Conservation (phyloP, 164 flowering plant genomes). For the Tinospora cordifolia region DNA sequence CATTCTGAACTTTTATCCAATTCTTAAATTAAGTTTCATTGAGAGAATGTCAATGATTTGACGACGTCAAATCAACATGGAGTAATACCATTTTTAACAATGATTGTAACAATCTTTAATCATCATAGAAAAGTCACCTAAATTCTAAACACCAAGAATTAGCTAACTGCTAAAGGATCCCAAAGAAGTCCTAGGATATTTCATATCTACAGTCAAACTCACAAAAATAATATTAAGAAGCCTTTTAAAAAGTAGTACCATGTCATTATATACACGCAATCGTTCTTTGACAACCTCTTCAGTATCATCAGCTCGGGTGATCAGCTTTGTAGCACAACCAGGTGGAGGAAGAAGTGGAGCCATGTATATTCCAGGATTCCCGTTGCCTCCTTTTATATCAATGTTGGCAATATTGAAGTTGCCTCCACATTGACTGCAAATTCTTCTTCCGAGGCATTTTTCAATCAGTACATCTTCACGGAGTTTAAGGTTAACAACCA, state of each 20-base stretch:
- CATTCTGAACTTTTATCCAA: too few relatives aligned
- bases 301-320: constrained; percentile 81
- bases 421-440: constrained; percentile 76
- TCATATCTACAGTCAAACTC: background rate
- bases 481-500: constrained; percentile 81
- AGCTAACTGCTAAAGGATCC: too few relatives aligned
- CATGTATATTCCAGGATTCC: constrained; percentile 70
- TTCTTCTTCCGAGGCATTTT: constrained; percentile 94
- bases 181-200: background rate
- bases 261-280: constrained; percentile 65
- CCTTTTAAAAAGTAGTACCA: constrained; percentile 35
- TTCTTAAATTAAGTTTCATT: too few relatives aligned
- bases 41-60: too few relatives aligned
- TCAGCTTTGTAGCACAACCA: constrained; percentile 74
- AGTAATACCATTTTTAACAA: background rate
- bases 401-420: constrained; percentile 74
- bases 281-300: constrained; percentile 74
- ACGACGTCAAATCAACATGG: background rate
- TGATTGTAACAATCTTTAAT: background rate
- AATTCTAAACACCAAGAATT: background rate
- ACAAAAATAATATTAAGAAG: background rate
- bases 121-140: background rate
- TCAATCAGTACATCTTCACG: constrained; percentile 73
- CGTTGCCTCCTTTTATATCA: constrained; percentile 68
- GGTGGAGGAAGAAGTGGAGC: constrained; percentile 89